phyloP scores from a whole-genome alignment of 108 stramenopile genomes.

The Cylindrotheca closterium region DNA sequence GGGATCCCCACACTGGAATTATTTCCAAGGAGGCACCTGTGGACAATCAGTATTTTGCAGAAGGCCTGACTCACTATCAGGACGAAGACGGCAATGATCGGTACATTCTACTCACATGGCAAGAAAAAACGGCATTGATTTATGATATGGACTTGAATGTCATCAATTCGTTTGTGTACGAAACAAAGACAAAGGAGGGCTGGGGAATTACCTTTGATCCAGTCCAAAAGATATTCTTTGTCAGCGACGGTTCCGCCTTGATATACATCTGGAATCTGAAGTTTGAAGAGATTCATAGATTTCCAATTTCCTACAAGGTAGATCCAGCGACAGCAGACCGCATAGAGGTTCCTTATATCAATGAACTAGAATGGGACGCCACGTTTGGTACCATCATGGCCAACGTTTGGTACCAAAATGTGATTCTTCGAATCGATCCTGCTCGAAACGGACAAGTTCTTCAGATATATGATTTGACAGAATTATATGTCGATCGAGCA shows the following conservation, averaged over 20 bases:
- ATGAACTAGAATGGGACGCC: slow-evolving; percentile 76
- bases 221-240: slow-evolving; percentile 51
- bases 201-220: slow-evolving; percentile 83
- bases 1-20: slow-evolving; percentile 40
- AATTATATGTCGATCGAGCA: slow-evolving; percentile 22
- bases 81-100: slow-evolving; percentile 27
- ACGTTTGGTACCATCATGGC: slow-evolving; percentile 49
- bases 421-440: slow-evolving; percentile 62
- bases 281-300: slow-evolving; percentile 32
- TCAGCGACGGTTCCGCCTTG: slow-evolving; percentile 68
- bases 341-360: slow-evolving; percentile 19
- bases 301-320: slow-evolving; percentile 9
- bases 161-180: slow-evolving; percentile 28
- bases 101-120: slow-evolving; percentile 76
- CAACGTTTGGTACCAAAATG: slow-evolving; percentile 76
- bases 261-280: slow-evolving; percentile 61
- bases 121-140: slow-evolving; percentile 46
- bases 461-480: slow-evolving; percentile 54
- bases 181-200: slow-evolving; percentile 53
- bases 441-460: slow-evolving; percentile 45
- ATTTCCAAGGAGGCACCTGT: slow-evolving; percentile 24
- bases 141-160: slow-evolving; percentile 49
- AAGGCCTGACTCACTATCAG: slow-evolving; percentile 58
- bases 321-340: not conserved
- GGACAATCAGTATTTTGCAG: slow-evolving; percentile 58